Evolutionary conservation across 352 stramenopile genomes (phyloP).

Genomic region (Phytophthora cryptogea): DNA sequence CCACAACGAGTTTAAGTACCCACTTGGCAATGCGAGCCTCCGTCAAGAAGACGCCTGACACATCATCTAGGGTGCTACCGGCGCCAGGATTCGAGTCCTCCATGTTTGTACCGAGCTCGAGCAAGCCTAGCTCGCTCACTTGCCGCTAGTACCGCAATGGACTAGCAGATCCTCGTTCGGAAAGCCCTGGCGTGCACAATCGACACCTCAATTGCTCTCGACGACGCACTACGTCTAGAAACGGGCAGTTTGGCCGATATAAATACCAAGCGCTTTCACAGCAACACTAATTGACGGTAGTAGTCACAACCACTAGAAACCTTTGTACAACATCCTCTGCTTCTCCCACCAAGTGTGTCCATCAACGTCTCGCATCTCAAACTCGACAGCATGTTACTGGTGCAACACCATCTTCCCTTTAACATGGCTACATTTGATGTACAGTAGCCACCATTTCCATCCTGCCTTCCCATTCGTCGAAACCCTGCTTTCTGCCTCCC

Average conservation of each 20-base stretch:
- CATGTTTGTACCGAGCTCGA: conserved; percentile 9
- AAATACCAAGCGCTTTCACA: conserved; percentile 23
- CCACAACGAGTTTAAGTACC: conserved; percentile 4
- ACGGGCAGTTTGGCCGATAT: conserved; percentile 18
- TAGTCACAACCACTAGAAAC: background rate
- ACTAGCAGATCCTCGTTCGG: background rate
- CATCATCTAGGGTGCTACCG: conserved; percentile 47
- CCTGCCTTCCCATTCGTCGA: conserved; percentile 15
- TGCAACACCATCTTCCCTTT: conserved; percentile 5
- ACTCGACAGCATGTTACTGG: background rate
- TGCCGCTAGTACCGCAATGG: background rate
- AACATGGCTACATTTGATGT: conserved; percentile 19
- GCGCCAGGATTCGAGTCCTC: conserved; percentile 25
- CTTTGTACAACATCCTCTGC: background rate
- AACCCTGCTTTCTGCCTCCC: background rate
- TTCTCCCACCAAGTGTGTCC: background rate
- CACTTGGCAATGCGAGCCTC: conserved; percentile 68
- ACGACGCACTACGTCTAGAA: conserved; percentile 6
- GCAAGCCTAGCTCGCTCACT: background rate
- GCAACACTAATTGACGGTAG: background rate
- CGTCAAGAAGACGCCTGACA: conserved; percentile 73
- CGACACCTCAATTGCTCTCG: background rate
- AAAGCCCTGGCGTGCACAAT: background rate
- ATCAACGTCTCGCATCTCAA: background rate
- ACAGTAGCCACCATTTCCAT: background rate